These are phyloP conservation scores for Aspergillus incahuasiensis DNA, from an alignment of 495 filamentous ascomycete species.

Conservation along the genomic window DNA sequence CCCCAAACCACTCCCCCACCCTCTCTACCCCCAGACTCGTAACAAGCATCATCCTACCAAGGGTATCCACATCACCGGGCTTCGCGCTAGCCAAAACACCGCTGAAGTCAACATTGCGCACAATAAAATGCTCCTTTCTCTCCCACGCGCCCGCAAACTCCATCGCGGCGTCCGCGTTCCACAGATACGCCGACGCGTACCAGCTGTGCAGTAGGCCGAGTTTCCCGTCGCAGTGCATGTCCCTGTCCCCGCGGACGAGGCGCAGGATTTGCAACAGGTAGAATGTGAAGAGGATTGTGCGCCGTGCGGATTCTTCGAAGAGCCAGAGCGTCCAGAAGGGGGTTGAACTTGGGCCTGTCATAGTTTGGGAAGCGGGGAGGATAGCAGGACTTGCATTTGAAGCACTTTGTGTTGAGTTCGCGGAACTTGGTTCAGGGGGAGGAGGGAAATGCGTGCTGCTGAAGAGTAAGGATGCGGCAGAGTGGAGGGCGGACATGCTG, in stretches of 20 bases:
- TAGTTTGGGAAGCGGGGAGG: too few species aligned
- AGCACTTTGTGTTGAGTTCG: too few species aligned
- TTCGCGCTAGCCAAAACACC: constrained; percentile 27
- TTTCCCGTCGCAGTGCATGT: constrained; percentile 28
- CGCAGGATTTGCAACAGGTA: constrained; percentile 36
- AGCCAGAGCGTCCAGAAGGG: constrained; percentile 42
- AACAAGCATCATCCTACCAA: constrained; percentile 44
- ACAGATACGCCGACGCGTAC: constrained; percentile 45
- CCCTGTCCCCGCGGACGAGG: constrained; percentile 25
- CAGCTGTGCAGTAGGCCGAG: constrained; percentile 34
- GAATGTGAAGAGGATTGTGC: constrained; percentile 40
- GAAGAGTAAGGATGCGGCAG: constrained; percentile 18
- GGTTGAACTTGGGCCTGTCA: too few species aligned
- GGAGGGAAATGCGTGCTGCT: constrained; percentile 19
- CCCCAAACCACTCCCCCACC: constrained; percentile 39
- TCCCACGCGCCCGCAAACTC: constrained; percentile 48
- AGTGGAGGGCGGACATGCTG: constrained; percentile 35
- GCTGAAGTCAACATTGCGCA: constrained; percentile 35
- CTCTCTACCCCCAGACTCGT: constrained; percentile 39
- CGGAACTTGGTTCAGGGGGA: not conserved
- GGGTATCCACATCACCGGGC: constrained; percentile 44
- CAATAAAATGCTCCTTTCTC: constrained; percentile 40
- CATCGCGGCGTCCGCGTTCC: constrained; percentile 38
- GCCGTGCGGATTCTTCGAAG: constrained; percentile 43
- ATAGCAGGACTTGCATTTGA: too few species aligned